Evolutionary conservation across 768 basidiomycete genomes (phyloP).

Genomic region (Tylopilus rubrobrunneus): DNA sequence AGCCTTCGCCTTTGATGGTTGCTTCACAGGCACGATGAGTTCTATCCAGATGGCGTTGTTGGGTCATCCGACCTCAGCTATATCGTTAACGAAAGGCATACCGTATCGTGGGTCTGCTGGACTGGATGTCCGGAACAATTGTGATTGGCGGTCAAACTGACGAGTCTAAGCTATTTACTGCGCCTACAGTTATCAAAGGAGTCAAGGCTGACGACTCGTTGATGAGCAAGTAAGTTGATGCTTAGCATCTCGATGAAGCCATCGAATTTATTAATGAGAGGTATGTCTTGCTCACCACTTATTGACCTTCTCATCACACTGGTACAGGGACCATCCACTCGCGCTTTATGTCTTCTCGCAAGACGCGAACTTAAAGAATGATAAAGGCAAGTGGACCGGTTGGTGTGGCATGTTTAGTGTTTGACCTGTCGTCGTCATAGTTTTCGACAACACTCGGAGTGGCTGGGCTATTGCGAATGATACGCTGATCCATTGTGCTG

Average conservation of each 20-base stretch:
- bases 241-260: constrained; percentile 51
- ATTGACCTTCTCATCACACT: not conserved
- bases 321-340: constrained; percentile 65
- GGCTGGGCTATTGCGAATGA: constrained; percentile 74
- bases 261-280: constrained; percentile 62
- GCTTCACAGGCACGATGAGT: constrained; percentile 21
- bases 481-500: constrained; percentile 50
- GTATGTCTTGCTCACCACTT: constrained; percentile 31
- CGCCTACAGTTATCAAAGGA: constrained; percentile 68
- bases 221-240: constrained; percentile 63
- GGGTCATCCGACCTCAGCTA: constrained; percentile 44
- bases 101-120: constrained; percentile 62
- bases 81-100: constrained; percentile 50
- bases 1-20: not conserved
- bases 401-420: not conserved
- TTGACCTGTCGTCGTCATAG: constrained; percentile 31
- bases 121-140: constrained; percentile 52
- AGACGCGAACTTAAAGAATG: constrained; percentile 49
- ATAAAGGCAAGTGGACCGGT: constrained; percentile 43
- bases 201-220: constrained; percentile 62
- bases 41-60: constrained; percentile 42
- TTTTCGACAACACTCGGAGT: constrained; percentile 66
- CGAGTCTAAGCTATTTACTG: constrained; percentile 55
- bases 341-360: constrained; percentile 75
- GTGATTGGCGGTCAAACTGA: constrained; percentile 29